Base-by-base conservation (phyloP, 352 stramenopile species). In the Pythium dissotocum region DNA sequence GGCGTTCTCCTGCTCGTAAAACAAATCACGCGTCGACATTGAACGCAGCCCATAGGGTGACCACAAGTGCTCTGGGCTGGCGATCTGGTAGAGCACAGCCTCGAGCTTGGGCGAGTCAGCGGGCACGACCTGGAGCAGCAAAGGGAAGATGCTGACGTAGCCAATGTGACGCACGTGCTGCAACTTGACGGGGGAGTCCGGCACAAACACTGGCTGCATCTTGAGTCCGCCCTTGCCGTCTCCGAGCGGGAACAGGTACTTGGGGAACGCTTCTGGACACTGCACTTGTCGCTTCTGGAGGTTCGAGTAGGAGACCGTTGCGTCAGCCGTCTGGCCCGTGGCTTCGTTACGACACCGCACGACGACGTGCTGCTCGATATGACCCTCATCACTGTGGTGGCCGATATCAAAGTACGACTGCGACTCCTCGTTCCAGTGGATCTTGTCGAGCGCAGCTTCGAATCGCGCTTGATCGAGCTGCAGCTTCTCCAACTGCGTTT, bases 1-100 rank as follows among this genome's bases (percentile, higher is more conserved):
- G 6, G 90, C 87, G 48, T 98, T 98, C 62, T 90, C 87, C 26
- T 85, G 79, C 58, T 96, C 85, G 71, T 96, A 98, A 32, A 97
- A 94, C 36, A 82, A 61, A 61, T 97, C 87, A 1, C 49, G 72
- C 2, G 85, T 94, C 40, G 92, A 95, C 59, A 98, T 73, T 1
- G 92, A 98, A 18, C 93, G 84, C 48, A 98, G 65, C 1, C 88
- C 88, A 58, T 85, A 91, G 16, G 83, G 85, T 3, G 82, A 90
- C 80, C 85, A 92, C 4, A 97, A 48, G n/a, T 94, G 83, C 32
- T 73, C 56, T 16, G 84, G 83, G 53, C 90, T 74, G 3, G 75
- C 77, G 35, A 97, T 63, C 44, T 88, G 79, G 21, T 80, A 61
- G 9, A 95, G 61, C 49, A 96, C 32, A 1, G 78, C 76, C 0